Evolutionary conservation across 805 yeast species (phyloP).

Genomic region (Schwanniomyces pseudopolymorphus): DNA sequence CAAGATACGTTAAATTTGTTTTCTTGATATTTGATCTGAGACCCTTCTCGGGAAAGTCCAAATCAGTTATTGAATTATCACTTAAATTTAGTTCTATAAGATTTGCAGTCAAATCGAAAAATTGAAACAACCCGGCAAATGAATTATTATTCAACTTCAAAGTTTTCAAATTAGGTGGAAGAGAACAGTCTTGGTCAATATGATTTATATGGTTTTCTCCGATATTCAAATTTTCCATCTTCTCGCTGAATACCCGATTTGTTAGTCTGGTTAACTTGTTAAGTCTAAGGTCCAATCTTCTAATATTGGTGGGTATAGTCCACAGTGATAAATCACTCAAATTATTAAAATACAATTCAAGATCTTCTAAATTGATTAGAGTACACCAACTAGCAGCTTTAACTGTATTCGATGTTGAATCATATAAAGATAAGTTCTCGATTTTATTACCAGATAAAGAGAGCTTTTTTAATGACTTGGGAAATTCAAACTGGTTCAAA

Average conservation of each 20-base stretch:
- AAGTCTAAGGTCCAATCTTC: conserved; percentile 8
- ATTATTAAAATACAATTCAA: conserved; percentile 23
- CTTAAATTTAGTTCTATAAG: conserved; percentile 14
- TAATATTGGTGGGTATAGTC: conserved; percentile 15
- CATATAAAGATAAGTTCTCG: conserved; percentile 18
- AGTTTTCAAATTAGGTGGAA: conserved; percentile 11
- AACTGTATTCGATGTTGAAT: conserved; percentile 6
- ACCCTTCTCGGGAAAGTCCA: conserved; percentile 8
- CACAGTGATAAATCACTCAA: conserved; percentile 17
- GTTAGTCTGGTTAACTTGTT: conserved; percentile 4
- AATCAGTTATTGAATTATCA: conserved; percentile 15
- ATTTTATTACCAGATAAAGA: conserved; percentile 26
- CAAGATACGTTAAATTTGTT: conserved; percentile 12
- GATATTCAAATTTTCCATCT: conserved; percentile 11
- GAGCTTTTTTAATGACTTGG: conserved; percentile 18
- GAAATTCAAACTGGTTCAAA: conserved; percentile 23
- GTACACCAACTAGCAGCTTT: conserved; percentile 21
- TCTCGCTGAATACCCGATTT: conserved; percentile 4
- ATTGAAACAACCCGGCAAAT: conserved; percentile 3
- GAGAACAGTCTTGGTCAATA: conserved; percentile 8
- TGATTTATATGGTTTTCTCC: conserved; percentile 14
- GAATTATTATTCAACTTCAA: conserved; percentile 13
- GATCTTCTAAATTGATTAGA: conserved; percentile 17
- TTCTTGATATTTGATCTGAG: neutral
- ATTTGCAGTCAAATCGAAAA: conserved; percentile 6